phyloP scores from a whole-genome alignment of 2,329 filamentous ascomycete species.

The Pyricularia sp. region DNA sequence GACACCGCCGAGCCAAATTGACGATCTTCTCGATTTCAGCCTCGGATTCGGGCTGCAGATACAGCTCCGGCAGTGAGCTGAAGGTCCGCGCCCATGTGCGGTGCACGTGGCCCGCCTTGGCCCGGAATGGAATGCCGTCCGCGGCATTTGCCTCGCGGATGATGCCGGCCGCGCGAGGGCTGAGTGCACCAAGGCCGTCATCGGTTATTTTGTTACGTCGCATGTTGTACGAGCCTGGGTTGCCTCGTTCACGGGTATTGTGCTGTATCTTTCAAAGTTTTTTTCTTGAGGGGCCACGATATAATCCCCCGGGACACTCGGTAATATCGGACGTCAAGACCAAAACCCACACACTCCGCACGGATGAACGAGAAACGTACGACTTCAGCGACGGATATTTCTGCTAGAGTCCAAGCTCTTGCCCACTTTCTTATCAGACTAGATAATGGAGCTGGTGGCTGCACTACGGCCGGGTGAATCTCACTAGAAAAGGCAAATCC shows the following conservation, averaged over 20 bases:
- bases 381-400: neutral
- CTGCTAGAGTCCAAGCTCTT: neutral
- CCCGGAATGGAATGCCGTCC: constrained; percentile 62
- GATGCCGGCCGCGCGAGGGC: neutral
- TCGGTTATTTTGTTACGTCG: neutral
- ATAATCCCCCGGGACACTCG: neutral
- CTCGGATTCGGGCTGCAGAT: constrained; percentile 73
- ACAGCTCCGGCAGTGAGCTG: constrained; percentile 80
- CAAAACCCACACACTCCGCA: neutral
- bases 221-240: neutral
- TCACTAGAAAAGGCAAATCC: neutral
- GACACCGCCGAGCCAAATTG: constrained; percentile 68
- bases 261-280: neutral
- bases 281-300: neutral
- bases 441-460: neutral
- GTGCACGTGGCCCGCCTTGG: constrained; percentile 63
- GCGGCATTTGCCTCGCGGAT: constrained; percentile 4
- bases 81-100: constrained; percentile 95
- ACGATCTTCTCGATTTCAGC: constrained; percentile 78
- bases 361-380: too few species aligned
- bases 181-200: neutral
- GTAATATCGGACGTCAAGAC: neutral
- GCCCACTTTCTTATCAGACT: neutral
- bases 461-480: neutral
- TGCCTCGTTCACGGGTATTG: neutral